A percentile compares a stretch with the other conserved stretches of the same genome.
phyloP scores from a whole-genome alignment of 106 monocot species.

The Posidonia australis region DNA sequence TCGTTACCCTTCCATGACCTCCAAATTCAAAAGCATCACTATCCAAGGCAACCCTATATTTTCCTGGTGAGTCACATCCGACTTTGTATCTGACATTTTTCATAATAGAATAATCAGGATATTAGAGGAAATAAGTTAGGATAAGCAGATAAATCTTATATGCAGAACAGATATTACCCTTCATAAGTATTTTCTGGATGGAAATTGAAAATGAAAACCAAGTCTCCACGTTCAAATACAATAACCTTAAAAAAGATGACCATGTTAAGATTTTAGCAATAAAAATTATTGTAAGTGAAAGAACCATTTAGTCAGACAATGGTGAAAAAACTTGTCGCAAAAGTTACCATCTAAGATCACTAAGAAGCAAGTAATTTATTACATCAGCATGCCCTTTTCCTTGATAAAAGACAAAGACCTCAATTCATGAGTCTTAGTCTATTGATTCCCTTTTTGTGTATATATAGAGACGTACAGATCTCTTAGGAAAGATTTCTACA shows the following conservation, averaged over 20 bases:
- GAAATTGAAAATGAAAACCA: constrained; percentile 96
- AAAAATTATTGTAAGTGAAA: too few species aligned
- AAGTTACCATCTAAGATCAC: too few species aligned
- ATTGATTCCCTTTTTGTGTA: too few species aligned
- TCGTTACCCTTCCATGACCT: constrained; percentile 75
- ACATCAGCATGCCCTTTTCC: too few species aligned
- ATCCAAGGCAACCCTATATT: constrained; percentile 74
- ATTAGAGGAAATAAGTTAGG: background rate
- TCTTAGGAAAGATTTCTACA: too few species aligned
- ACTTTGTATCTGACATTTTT: constrained; percentile 67
- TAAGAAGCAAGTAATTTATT: too few species aligned
- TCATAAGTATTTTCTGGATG: constrained; percentile 80
- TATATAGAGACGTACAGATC: too few species aligned
- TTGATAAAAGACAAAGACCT: too few species aligned
- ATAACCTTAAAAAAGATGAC: constrained; percentile 59
- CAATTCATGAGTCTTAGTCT: too few species aligned
- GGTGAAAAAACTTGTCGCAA: too few species aligned
- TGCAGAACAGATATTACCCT: constrained; percentile 35
- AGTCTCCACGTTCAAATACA: constrained; percentile 87
- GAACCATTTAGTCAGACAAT: too few species aligned
- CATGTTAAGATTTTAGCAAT: background rate
- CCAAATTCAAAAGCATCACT: constrained; percentile 86
- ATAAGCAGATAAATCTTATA: constrained; percentile 1
- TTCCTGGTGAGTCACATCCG: constrained; percentile 85
- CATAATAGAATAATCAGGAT: background rate